phyloP scores from a whole-genome alignment of 306 rosid genomes.

The Urtica urens region DNA sequence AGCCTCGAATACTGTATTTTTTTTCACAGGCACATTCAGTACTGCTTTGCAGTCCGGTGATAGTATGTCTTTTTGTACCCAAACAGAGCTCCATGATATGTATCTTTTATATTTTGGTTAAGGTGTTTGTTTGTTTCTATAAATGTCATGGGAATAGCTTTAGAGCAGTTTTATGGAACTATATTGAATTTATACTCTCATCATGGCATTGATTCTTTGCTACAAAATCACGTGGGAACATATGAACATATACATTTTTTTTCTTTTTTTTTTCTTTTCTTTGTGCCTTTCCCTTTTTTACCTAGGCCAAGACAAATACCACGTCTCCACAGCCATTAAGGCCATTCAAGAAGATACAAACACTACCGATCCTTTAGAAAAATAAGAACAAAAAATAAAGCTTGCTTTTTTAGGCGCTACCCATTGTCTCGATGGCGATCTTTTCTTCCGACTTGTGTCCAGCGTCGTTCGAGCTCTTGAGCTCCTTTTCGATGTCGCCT shows the following conservation, averaged over 20 bases:
- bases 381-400: too few relatives aligned
- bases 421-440: slow-evolving; percentile 28
- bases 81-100: too few relatives aligned
- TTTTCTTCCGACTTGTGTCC: slow-evolving; percentile 26
- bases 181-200: not conserved
- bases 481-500: slow-evolving; percentile 38
- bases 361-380: not conserved
- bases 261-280: slow-evolving; percentile 1
- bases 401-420: slow-evolving; percentile 29
- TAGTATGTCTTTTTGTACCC: too few relatives aligned
- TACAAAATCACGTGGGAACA: slow-evolving; percentile 14
- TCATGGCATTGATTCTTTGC: slow-evolving; percentile 5
- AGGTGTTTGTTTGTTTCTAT: slow-evolving; percentile 4
- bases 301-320: not conserved
- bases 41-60: too few relatives aligned
- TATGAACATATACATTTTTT: too few relatives aligned
- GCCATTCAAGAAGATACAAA: not conserved
- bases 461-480: slow-evolving; percentile 26
- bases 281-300: not conserved
- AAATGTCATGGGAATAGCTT: slow-evolving; percentile 2
- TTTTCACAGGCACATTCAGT: too few relatives aligned
- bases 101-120: slow-evolving; percentile 5
- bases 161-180: not conserved
- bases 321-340: not conserved
- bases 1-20: slow-evolving; percentile 12